Conservation (phyloP, 768 basidiomycete genomes). For the Paxillus ammoniavirescens region DNA sequence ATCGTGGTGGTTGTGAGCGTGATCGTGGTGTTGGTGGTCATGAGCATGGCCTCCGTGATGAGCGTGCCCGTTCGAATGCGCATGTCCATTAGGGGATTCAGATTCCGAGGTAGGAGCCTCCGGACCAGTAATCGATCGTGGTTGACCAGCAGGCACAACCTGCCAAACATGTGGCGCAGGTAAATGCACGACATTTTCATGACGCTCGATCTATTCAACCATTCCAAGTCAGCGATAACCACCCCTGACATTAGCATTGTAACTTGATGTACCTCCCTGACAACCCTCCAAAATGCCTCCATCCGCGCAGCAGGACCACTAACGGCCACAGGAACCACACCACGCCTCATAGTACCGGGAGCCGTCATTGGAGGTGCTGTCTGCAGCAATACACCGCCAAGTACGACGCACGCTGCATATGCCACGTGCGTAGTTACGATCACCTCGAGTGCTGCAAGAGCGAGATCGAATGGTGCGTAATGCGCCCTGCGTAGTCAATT, state of each 20-base stretch:
- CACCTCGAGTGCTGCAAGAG: slow-evolving; percentile 76
- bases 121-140: slow-evolving; percentile 6
- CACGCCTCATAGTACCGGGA: slow-evolving; percentile 11
- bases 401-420: slow-evolving; percentile 78
- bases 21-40: slow-evolving; percentile 7
- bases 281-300: slow-evolving; percentile 75
- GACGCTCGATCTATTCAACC: slow-evolving; percentile 67
- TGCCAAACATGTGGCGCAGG: slow-evolving; percentile 91
- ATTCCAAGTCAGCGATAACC: not conserved
- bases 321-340: slow-evolving; percentile 2
- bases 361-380: slow-evolving; percentile 62
- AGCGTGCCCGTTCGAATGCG: slow-evolving; percentile 9
- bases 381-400: slow-evolving; percentile 86
- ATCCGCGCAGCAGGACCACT: slow-evolving; percentile 55
- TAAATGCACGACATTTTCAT: slow-evolving; percentile 80
- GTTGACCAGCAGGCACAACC: slow-evolving; percentile 49
- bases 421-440: slow-evolving; percentile 79
- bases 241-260: not conserved
- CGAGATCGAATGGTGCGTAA: slow-evolving; percentile 77
- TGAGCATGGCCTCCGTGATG: slow-evolving; percentile 16
- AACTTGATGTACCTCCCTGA: slow-evolving; percentile 66
- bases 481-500: too few relatives aligned
- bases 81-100: not conserved
- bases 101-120: not conserved
- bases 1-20: slow-evolving; percentile 7